Evolutionary conservation across 1,284 basidiomycete genomes (phyloP).

Genomic region (Ganoderma multipileum): DNA sequence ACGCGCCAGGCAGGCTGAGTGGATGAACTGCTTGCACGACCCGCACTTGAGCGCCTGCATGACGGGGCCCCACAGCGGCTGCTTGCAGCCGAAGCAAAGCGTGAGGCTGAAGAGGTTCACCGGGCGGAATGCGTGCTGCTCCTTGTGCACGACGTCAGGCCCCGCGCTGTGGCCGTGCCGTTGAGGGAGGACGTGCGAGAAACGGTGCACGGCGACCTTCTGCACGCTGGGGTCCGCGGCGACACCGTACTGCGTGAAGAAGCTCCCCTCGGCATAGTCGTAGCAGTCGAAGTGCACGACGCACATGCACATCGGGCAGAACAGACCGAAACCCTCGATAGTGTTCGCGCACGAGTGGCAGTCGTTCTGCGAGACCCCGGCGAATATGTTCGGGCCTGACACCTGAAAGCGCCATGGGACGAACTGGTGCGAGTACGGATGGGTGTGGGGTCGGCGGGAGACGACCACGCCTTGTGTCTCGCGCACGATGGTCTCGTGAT

Average conservation of each 20-base stretch:
- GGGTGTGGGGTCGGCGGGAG: constrained; percentile 36
- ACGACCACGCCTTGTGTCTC: constrained; percentile 25
- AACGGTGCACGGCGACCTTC: constrained; percentile 66
- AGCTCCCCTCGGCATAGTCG: constrained; percentile 68
- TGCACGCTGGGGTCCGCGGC: constrained; percentile 52
- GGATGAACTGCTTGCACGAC: constrained; percentile 67
- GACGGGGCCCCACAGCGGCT: constrained; percentile 76
- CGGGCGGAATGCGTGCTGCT: constrained; percentile 56
- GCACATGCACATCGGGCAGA: constrained; percentile 71
- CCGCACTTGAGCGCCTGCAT: constrained; percentile 70
- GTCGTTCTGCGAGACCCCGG: constrained; percentile 47
- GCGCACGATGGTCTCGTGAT: constrained; percentile 35
- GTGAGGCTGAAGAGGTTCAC: constrained; percentile 77
- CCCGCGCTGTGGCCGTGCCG: constrained; percentile 41
- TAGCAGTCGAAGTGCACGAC: constrained; percentile 78
- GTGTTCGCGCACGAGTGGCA: constrained; percentile 61
- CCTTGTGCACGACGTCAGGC: constrained; percentile 36
- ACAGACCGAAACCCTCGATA: constrained; percentile 66
- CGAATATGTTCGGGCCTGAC: constrained; percentile 39
- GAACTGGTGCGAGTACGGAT: constrained; percentile 66
- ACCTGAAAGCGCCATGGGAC: constrained; percentile 66
- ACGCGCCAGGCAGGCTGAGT: constrained; percentile 56
- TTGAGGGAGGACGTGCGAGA: constrained; percentile 54
- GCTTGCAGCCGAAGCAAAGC: constrained; percentile 68
- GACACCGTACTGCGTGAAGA: constrained; percentile 58